Evolutionary conservation across 2,329 filamentous ascomycete species (phyloP).

Genomic region (Gaeumannomyces sp.): DNA sequence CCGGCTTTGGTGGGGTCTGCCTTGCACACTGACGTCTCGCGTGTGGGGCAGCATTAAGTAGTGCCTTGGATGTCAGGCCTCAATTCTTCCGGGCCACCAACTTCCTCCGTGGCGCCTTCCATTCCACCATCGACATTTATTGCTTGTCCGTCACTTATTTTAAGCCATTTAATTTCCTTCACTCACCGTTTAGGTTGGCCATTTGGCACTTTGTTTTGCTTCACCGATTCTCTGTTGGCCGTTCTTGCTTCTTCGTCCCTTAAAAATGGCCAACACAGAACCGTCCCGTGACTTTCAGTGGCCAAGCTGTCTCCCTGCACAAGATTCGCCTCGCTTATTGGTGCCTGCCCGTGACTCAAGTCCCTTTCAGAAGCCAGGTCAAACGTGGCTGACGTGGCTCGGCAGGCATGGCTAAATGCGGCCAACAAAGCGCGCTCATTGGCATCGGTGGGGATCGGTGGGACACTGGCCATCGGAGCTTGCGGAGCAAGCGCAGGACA

Average conservation of each 20-base stretch:
- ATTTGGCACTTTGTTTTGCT: too few species aligned
- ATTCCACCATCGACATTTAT: background rate
- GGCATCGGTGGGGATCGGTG: too few species aligned
- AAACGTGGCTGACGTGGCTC: constrained; percentile 11
- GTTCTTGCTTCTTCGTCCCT: background rate
- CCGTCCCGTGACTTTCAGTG: too few species aligned
- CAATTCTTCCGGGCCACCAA: background rate
- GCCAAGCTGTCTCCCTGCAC: background rate
- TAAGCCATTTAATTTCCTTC: too few species aligned
- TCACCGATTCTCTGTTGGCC: too few species aligned
- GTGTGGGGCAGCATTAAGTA: background rate
- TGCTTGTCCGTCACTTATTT: too few species aligned
- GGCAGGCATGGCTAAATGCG: constrained; percentile 3
- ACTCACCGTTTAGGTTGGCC: too few species aligned
- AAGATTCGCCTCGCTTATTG: background rate
- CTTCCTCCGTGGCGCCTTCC: background rate
- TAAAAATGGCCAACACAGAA: background rate
- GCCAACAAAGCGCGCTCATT: background rate
- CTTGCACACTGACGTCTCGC: constrained; percentile 5
- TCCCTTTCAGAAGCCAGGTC: background rate
- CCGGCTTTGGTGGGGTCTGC: constrained; percentile 3
- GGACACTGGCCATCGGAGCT: background rate
- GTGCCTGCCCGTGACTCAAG: background rate
- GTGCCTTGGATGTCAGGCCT: background rate
- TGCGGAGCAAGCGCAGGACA: background rate